Percentiles rank a stretch among this genome's conserved stretches.
These are phyloP conservation scores for Xylaria sp. DNA, from an alignment of 2,329 filamentous ascomycete species.

Conservation along the genomic window DNA sequence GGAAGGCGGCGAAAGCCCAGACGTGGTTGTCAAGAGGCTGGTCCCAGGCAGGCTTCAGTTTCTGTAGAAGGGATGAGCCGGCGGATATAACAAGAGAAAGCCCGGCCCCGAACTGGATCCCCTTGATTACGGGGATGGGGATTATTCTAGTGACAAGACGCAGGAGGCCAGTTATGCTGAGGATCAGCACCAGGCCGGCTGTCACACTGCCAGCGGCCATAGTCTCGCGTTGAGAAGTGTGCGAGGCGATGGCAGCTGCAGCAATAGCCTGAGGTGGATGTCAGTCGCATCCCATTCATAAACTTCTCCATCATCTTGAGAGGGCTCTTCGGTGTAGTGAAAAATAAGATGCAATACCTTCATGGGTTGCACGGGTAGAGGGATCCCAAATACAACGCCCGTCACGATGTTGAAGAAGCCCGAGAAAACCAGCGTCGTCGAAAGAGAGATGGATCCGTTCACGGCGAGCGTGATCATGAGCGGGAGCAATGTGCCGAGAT, in stretches of 20 bases:
- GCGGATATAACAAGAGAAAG: slow-evolving; percentile 84
- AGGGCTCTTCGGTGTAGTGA: background rate
- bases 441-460: slow-evolving; percentile 81
- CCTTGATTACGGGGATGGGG: slow-evolving; percentile 89
- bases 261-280: slow-evolving; percentile 74
- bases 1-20: slow-evolving; percentile 80
- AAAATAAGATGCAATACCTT: slow-evolving; percentile 57
- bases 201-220: slow-evolving; percentile 88
- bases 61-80: slow-evolving; percentile 73
- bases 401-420: slow-evolving; percentile 88
- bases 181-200: slow-evolving; percentile 75
- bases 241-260: slow-evolving; percentile 81
- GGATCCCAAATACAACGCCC: slow-evolving; percentile 85
- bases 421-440: slow-evolving; percentile 87
- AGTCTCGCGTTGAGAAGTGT: slow-evolving; percentile 74
- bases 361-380: slow-evolving; percentile 91
- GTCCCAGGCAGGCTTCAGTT: slow-evolving; percentile 70
- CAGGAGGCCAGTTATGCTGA: slow-evolving; percentile 84
- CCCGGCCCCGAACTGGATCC: slow-evolving; percentile 93
- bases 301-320: background rate
- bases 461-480: slow-evolving; percentile 84
- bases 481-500: slow-evolving; percentile 78
- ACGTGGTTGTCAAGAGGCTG: slow-evolving; percentile 79
- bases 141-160: slow-evolving; percentile 77
- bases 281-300: slow-evolving; percentile 20